These are phyloP conservation scores for Picocystis salinarum DNA, from an alignment of 139 green algal species.

Conservation along the genomic window DNA sequence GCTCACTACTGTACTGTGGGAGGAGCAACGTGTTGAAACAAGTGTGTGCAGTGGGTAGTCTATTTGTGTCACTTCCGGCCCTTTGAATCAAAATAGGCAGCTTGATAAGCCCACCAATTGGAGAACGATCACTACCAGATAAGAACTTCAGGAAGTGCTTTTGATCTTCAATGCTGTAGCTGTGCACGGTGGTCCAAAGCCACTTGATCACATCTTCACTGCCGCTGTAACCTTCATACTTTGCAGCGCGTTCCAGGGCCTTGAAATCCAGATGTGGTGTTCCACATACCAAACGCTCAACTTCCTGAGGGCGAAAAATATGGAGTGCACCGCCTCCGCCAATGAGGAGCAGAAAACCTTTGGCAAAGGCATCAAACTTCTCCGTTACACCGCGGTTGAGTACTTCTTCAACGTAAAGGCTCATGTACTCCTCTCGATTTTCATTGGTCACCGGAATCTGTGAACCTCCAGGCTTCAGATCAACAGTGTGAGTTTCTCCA, in stretches of 20 bases:
- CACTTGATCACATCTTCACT: slow-evolving; percentile 23
- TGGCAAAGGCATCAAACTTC: slow-evolving; percentile 65
- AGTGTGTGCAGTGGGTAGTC: slow-evolving; percentile 70
- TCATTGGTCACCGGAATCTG: slow-evolving; percentile 59
- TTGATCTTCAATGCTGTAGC: slow-evolving; percentile 32
- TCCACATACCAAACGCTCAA: slow-evolving; percentile 73
- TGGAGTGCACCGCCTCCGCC: slow-evolving; percentile 60
- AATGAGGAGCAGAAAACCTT: slow-evolving; percentile 67
- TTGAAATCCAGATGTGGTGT: slow-evolving; percentile 77
- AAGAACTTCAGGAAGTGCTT: slow-evolving; percentile 83
- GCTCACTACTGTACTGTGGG: slow-evolving; percentile 49
- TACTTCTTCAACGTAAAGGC: slow-evolving; percentile 51
- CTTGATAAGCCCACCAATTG: slow-evolving; percentile 71
- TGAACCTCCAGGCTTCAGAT: slow-evolving; percentile 41
- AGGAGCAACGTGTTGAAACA: slow-evolving; percentile 91
- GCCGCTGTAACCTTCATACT: slow-evolving; percentile 82
- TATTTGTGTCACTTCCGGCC: slow-evolving; percentile 45
- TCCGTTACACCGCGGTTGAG: slow-evolving; percentile 39
- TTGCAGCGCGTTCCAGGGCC: slow-evolving; percentile 45
- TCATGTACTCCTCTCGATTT: slow-evolving; percentile 66
- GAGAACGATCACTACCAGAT: slow-evolving; percentile 53
- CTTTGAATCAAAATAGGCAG: slow-evolving; percentile 52
- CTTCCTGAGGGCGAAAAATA: slow-evolving; percentile 68
- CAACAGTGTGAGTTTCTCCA: slow-evolving; percentile 31
- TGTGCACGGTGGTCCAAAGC: slow-evolving; percentile 54